These are phyloP conservation scores for Eucalyptus tenuipes DNA, from an alignment of 345 rosid species.

Conservation along the genomic window DNA sequence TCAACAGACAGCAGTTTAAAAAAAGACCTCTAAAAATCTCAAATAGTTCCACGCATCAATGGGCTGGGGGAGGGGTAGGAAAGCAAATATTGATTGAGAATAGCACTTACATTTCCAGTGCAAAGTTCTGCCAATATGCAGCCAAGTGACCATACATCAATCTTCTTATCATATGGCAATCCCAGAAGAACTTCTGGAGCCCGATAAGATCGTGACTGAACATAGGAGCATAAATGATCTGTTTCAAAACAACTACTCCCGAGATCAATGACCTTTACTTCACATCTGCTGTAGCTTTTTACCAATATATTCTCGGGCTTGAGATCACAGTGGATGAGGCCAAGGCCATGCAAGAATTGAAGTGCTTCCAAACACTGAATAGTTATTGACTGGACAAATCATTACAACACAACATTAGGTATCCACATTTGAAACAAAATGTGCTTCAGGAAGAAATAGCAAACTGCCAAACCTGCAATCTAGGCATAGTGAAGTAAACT, in stretches of 20 bases:
- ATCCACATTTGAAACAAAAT: neutral
- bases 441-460: neutral
- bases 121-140: conserved; percentile 98
- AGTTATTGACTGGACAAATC: conserved; percentile 77
- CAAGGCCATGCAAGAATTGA: conserved; percentile 88
- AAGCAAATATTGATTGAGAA: neutral
- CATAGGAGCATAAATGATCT: conserved; percentile 95
- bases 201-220: conserved; percentile 94
- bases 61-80: neutral
- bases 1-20: neutral
- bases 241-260: conserved; percentile 99
- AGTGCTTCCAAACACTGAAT: conserved; percentile 96
- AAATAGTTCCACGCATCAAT: neutral
- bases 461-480: conserved; percentile 67
- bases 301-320: conserved; percentile 96
- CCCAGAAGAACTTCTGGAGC: conserved; percentile 98
- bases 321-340: conserved; percentile 94
- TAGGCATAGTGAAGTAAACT: conserved; percentile 97
- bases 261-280: conserved; percentile 98
- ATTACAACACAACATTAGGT: conserved; percentile 9
- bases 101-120: conserved; percentile 87
- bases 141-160: conserved; percentile 98
- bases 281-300: conserved; percentile 97
- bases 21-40: neutral
- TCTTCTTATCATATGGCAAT: conserved; percentile 91